phyloP scores from a whole-genome alignment of 2,329 filamentous ascomycete species.

The Ophiocordyceps robertsii region DNA sequence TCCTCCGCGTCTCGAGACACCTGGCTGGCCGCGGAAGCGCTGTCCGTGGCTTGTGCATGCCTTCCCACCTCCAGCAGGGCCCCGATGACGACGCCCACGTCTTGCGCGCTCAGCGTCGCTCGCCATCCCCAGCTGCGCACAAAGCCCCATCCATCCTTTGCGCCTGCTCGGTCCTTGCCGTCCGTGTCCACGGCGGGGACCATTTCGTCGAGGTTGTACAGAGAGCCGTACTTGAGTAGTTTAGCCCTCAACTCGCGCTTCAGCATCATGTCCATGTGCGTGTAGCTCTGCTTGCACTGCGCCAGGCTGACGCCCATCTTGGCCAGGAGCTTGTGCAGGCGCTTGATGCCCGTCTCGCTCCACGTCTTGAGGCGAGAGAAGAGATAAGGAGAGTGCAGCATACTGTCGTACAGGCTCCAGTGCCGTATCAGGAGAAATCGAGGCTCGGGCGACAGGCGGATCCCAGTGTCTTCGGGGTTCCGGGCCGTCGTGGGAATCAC shows the following conservation, averaged over 20 bases:
- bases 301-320: conserved; percentile 95
- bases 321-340: conserved; percentile 83
- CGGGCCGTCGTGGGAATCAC: conserved; percentile 80
- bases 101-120: conserved; percentile 81
- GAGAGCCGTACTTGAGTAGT: conserved; percentile 77
- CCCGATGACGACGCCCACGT: conserved; percentile 85
- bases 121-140: conserved; percentile 97
- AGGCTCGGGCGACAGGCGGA: conserved; percentile 85
- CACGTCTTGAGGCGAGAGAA: conserved; percentile 87
- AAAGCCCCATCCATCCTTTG: conserved; percentile 92
- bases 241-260: conserved; percentile 79
- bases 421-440: conserved; percentile 86
- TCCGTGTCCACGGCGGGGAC: conserved; percentile 68
- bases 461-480: conserved; percentile 82
- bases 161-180: conserved; percentile 52
- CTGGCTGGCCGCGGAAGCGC: conserved; percentile 16
- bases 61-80: conserved; percentile 87
- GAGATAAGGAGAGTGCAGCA: conserved; percentile 93
- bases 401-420: conserved; percentile 96
- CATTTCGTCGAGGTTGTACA: conserved; percentile 89
- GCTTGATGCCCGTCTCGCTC: conserved; percentile 78
- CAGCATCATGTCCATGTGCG: conserved; percentile 96
- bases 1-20: conserved; percentile 27
- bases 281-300: conserved; percentile 91
- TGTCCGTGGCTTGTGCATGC: conserved; percentile 23